Conservation (phyloP, 257 asterid genomes). For the Scutellaria baicalensis region DNA sequence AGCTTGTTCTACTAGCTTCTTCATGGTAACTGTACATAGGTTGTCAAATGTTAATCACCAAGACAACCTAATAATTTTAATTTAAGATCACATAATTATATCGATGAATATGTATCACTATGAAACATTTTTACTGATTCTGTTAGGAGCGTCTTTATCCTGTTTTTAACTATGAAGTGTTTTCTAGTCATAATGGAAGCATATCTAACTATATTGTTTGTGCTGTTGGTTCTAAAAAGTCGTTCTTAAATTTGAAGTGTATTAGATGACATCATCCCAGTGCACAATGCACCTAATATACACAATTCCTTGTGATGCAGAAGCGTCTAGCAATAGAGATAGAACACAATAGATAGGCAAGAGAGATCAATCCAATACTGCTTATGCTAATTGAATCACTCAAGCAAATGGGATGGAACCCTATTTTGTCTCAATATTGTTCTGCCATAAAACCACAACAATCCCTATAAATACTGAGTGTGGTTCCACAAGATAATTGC, state of each 20-base stretch:
- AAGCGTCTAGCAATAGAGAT: no score
- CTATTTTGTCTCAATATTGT: no score
- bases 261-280: background rate
- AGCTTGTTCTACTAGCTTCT: background rate
- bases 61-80: background rate
- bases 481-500: no score
- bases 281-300: background rate
- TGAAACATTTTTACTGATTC: background rate
- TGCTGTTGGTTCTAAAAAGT: background rate
- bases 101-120: background rate
- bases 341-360: no score
- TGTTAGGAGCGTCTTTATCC: background rate
- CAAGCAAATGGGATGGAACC: no score
- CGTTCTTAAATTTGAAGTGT: background rate
- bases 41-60: background rate
- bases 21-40: background rate
- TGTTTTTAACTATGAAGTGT: background rate
- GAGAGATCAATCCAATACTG: no score
- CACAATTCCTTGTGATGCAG: background rate
- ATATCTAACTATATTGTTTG: background rate
- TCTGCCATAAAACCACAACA: no score
- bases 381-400: no score
- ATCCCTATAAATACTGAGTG: no score
- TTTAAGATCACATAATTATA: background rate
- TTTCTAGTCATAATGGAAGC: background rate